Evolutionary conservation across 2,329 filamentous ascomycete species (phyloP), one percentile per base, ranked within the genome.

Genomic region (Diaporthe citrichinensis): DNA sequence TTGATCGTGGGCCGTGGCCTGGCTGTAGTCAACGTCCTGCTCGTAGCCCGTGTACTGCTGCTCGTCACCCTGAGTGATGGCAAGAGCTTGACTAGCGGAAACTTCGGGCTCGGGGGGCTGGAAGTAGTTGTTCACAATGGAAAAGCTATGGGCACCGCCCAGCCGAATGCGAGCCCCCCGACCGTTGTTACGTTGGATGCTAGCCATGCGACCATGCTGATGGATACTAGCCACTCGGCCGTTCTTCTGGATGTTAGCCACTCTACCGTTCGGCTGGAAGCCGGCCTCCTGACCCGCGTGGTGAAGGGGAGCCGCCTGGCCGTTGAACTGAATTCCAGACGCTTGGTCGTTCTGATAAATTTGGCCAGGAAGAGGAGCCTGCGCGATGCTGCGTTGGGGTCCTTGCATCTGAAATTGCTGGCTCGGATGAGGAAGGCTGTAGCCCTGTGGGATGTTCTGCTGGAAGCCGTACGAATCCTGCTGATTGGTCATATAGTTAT

Each of bases 361-460:
- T 8, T 20, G n/a, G 5, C 20, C 3, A 20, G 10, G 39, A 62
- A 4, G 4, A 1, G 59, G 15, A 12, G 4, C 41, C 39, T 46
- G 59, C 7, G 8, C n/a, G 4, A 3, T 1, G 17, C 7, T 9
- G 17, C 14, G 8, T 17, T n/a, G 36, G 9, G 34, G 3, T 25
- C 1, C n/a, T 20, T 10, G 36, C 1, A 28, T 44, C 58, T 20
- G 36, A 1, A 0, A 5, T 8, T 62, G 20, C 12, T 44, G 15
- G 5, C 2, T 20, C 5, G 3, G 7, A n/a, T 20, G n/a, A 31
- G 25, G 25, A 9, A 5, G 10, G 10, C 3, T 6, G 15, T 5
- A 2, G 17, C 15, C 2, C n/a, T 1, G 59, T 5, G 4, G 5
- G 0, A 2, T 8, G 25, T 0, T 3, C 28, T n/a, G n/a, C 10